phyloP scores from a whole-genome alignment of 768 basidiomycete genomes.

The Daedaleopsis sinensis region DNA sequence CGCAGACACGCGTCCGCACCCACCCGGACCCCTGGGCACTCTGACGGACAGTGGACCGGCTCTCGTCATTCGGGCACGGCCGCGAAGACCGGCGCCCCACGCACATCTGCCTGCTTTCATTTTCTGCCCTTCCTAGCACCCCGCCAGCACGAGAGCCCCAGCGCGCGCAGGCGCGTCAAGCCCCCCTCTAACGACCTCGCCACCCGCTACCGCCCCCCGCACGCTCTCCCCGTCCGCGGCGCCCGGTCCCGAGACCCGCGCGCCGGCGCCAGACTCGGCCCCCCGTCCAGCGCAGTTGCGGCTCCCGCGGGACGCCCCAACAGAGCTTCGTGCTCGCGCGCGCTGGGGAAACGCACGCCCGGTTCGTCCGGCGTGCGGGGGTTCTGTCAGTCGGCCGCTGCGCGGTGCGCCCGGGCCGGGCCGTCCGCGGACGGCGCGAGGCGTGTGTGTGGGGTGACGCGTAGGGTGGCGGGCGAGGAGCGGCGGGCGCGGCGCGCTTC shows the following conservation, averaged over 20 bases:
- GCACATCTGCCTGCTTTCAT: conserved; percentile 14
- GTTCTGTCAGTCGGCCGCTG: conserved; percentile 28
- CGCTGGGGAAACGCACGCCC: conserved; percentile 28
- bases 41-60: not conserved
- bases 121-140: conserved; percentile 28
- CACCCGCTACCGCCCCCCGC: conserved; percentile 15
- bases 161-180: conserved; percentile 13
- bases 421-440: conserved; percentile 8
- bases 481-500: not conserved
- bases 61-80: conserved; percentile 14
- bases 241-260: conserved; percentile 14
- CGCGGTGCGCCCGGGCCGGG: conserved; percentile 16
- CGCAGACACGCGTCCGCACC: conserved; percentile 20
- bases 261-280: conserved; percentile 20
- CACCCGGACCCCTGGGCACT: conserved; percentile 15
- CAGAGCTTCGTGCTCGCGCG: conserved; percentile 63
- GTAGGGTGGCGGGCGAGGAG: conserved; percentile 25
- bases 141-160: conserved; percentile 17
- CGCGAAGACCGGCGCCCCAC: conserved; percentile 39
- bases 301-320: conserved; percentile 47
- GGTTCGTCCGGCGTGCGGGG: conserved; percentile 22
- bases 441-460: conserved; percentile 7
- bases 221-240: conserved; percentile 21
- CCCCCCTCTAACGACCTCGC: conserved; percentile 20
- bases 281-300: conserved; percentile 40